Percentiles rank a stretch among this genome's conserved stretches.
phyloP scores from a whole-genome alignment of 1,284 basidiomycete species.

The Somion occarium region DNA sequence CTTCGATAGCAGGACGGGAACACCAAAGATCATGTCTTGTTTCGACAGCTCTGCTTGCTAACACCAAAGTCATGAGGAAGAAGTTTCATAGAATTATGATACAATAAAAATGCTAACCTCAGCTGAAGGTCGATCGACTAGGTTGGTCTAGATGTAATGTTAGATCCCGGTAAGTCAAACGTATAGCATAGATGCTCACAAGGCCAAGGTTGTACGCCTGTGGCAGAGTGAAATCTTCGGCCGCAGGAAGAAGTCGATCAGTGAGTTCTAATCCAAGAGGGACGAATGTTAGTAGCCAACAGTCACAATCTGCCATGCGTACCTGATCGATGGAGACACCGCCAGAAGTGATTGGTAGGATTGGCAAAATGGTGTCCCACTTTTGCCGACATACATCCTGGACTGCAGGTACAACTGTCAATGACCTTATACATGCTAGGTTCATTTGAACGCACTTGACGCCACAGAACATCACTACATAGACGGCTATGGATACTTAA shows the following conservation, averaged over 20 bases:
- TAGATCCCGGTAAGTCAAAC: no score
- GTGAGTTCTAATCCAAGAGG: conserved; percentile 21
- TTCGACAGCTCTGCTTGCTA: conserved; percentile 23
- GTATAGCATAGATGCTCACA: conserved; percentile 15
- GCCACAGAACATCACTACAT: conserved; percentile 28
- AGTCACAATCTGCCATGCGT: no score
- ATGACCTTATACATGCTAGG: neutral
- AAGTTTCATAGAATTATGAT: neutral
- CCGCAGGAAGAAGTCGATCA: conserved; percentile 16
- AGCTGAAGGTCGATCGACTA: conserved; percentile 24
- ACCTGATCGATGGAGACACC: conserved; percentile 52
- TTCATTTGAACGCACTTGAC: conserved; percentile 23
- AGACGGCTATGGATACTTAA: neutral
- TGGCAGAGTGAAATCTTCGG: conserved; percentile 23
- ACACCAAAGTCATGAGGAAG: neutral
- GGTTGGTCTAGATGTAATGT: conserved; percentile 21
- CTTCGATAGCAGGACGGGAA: conserved; percentile 47
- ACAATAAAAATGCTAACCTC: conserved; percentile 16
- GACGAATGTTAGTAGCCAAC: no score
- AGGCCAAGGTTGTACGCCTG: conserved; percentile 21
- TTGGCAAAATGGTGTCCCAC: conserved; percentile 71
- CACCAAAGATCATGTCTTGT: conserved; percentile 21
- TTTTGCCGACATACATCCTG: conserved; percentile 54
- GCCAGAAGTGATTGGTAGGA: conserved; percentile 68
- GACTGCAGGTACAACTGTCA: conserved; percentile 29